These are phyloP conservation scores for Amyloporia xantha DNA, from an alignment of 768 basidiomycete species.

Conservation along the genomic window DNA sequence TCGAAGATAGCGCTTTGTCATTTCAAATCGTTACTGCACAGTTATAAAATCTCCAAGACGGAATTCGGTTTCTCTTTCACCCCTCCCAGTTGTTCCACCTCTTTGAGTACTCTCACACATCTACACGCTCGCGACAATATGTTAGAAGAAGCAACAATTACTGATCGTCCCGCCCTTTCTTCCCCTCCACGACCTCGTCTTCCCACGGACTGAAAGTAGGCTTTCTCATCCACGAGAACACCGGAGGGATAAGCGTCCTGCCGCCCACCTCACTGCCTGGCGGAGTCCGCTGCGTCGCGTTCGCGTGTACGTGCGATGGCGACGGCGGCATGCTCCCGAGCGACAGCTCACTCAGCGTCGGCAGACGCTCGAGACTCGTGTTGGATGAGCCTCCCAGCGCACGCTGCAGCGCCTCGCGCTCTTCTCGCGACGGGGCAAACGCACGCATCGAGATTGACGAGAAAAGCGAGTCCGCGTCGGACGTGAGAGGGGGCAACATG, in stretches of 20 bases:
- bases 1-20: slow-evolving; percentile 15
- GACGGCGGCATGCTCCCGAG: slow-evolving; percentile 49
- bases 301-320: slow-evolving; percentile 45
- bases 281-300: slow-evolving; percentile 13
- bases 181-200: slow-evolving; percentile 27
- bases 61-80: neutral
- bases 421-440: slow-evolving; percentile 83
- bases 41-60: slow-evolving; percentile 11
- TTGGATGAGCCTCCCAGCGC: slow-evolving; percentile 71
- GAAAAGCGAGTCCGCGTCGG: slow-evolving; percentile 25
- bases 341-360: slow-evolving; percentile 66
- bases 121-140: neutral
- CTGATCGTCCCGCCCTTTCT: slow-evolving; percentile 8
- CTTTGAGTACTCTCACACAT: neutral
- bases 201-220: slow-evolving; percentile 74
- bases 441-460: slow-evolving; percentile 52
- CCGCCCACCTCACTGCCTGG: slow-evolving; percentile 18
- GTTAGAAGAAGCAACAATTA: slow-evolving; percentile 2
- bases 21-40: slow-evolving; percentile 16
- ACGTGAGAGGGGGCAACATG: slow-evolving; percentile 3
- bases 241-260: slow-evolving; percentile 20
- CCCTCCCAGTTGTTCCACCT: neutral
- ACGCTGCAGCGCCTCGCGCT: slow-evolving; percentile 78
- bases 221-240: slow-evolving; percentile 70
- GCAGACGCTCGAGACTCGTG: slow-evolving; percentile 69